These are phyloP conservation scores for Fusarium begoniae DNA, from an alignment of 2,329 filamentous ascomycete species.

Conservation along the genomic window DNA sequence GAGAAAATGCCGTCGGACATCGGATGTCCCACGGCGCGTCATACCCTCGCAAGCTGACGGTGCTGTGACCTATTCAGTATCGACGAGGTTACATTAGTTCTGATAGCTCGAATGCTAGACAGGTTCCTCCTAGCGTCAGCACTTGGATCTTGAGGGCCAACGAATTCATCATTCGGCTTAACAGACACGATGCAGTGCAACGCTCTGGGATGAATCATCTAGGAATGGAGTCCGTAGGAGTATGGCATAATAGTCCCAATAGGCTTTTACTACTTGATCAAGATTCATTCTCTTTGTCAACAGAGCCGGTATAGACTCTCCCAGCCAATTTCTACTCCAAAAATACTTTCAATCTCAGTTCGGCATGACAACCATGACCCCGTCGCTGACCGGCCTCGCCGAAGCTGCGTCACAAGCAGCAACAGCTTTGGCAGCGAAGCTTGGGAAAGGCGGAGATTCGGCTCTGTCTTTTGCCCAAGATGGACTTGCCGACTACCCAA, in stretches of 20 bases:
- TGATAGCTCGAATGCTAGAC: no score
- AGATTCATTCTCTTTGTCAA: no score
- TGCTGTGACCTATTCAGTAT: neutral
- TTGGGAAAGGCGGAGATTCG: slow-evolving; percentile 8
- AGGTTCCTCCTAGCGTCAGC: neutral
- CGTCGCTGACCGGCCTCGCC: neutral
- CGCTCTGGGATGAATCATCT: neutral
- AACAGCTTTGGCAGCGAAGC: neutral
- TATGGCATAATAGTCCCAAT: neutral
- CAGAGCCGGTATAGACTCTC: no score
- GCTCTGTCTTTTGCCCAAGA: slow-evolving; percentile 8
- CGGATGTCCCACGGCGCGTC: neutral
- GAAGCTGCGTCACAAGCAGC: neutral
- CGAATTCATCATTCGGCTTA: neutral
- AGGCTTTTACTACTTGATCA: neutral
- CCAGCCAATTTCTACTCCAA: no score
- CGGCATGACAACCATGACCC: neutral
- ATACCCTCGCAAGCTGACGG: neutral
- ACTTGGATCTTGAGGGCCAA: neutral
- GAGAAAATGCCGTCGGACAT: neutral
- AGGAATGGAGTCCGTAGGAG: neutral
- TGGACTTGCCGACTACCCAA: slow-evolving; percentile 12
- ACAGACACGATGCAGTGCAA: no score
- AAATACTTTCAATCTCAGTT: neutral
- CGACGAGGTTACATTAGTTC: no score